Evolutionary conservation across 768 basidiomycete species (phyloP).

Genomic region (Mycena belliarum): DNA sequence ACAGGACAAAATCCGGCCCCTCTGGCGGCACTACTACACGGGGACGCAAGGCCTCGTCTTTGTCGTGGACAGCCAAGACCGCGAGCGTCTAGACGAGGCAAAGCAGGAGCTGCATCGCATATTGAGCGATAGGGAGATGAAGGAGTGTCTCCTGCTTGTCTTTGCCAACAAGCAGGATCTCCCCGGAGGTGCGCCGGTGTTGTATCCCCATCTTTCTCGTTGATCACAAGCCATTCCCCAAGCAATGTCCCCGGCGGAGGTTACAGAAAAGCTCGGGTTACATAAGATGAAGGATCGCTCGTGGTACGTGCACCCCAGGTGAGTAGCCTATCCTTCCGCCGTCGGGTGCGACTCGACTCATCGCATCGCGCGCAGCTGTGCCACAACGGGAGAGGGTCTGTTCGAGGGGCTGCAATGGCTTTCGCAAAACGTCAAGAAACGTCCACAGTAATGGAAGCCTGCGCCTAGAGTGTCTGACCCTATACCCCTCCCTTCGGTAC

Average conservation of each 20-base stretch:
- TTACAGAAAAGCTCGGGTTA: slow-evolving; percentile 94
- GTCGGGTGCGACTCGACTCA: slow-evolving; percentile 2
- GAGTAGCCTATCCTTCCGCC: slow-evolving; percentile 26
- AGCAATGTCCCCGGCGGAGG: slow-evolving; percentile 99
- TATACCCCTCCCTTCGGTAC: slow-evolving; percentile 13
- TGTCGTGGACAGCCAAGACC: slow-evolving; percentile 95
- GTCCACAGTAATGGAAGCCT: slow-evolving; percentile 54
- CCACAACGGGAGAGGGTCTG: slow-evolving; percentile 93
- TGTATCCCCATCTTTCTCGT: not conserved
- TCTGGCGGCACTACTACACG: slow-evolving; percentile 99
- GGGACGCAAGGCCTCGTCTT: slow-evolving; percentile 98
- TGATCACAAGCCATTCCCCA: not conserved
- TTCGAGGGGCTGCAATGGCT: slow-evolving; percentile 98
- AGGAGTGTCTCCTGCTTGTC: slow-evolving; percentile 94
- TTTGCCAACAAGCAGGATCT: slow-evolving; percentile 99
- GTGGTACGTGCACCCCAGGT: slow-evolving; percentile 99
- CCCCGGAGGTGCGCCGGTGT: slow-evolving; percentile 72
- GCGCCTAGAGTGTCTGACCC: slow-evolving; percentile 6
- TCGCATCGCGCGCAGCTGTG: slow-evolving; percentile 59
- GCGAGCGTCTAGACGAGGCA: slow-evolving; percentile 95
- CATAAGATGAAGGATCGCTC: slow-evolving; percentile 95
- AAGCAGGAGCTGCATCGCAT: slow-evolving; percentile 95
- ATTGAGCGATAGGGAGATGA: slow-evolving; percentile 96
- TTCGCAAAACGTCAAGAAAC: slow-evolving; percentile 95
- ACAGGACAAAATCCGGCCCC: slow-evolving; percentile 98